Conservation (phyloP, 2,329 filamentous ascomycete species). For the Cytospora piceicola region DNA sequence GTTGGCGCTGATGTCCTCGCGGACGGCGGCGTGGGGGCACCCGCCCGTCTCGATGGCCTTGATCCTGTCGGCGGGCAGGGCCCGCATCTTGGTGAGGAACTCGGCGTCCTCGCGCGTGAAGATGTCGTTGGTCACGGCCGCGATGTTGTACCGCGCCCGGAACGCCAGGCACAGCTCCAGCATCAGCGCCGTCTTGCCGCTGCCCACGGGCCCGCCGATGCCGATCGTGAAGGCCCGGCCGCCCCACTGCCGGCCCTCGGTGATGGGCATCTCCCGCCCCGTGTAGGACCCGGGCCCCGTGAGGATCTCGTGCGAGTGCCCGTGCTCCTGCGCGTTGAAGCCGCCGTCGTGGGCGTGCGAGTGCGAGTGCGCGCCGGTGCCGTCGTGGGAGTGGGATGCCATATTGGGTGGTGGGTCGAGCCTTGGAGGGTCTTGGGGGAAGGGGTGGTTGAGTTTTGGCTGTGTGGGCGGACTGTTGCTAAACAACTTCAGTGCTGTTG, state of each 20-base stretch:
- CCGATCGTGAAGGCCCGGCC: constrained; percentile 93
- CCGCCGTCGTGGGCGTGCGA: constrained; percentile 54
- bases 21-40: constrained; percentile 94
- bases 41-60: constrained; percentile 96
- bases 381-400: constrained; percentile 59
- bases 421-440: not conserved
- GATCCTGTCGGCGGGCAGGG: constrained; percentile 82
- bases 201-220: constrained; percentile 98
- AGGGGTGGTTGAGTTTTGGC: not conserved
- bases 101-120: constrained; percentile 98
- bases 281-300: constrained; percentile 90
- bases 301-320: constrained; percentile 94
- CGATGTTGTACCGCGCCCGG: constrained; percentile 80
- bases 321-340: constrained; percentile 71
- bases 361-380: constrained; percentile 44
- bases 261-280: constrained; percentile 89
- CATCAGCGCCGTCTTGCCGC: constrained; percentile 97
- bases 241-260: constrained; percentile 84
- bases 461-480: too few species aligned
- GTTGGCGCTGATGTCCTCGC: constrained; percentile 95
- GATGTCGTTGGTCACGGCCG: constrained; percentile 98
- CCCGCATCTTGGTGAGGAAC: constrained; percentile 86
- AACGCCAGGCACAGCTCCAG: constrained; percentile 86
- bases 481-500: not conserved
- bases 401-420: not conserved